Conservation (phyloP, 2,329 filamentous ascomycete genomes). For the Incumbomyces lentus region DNA sequence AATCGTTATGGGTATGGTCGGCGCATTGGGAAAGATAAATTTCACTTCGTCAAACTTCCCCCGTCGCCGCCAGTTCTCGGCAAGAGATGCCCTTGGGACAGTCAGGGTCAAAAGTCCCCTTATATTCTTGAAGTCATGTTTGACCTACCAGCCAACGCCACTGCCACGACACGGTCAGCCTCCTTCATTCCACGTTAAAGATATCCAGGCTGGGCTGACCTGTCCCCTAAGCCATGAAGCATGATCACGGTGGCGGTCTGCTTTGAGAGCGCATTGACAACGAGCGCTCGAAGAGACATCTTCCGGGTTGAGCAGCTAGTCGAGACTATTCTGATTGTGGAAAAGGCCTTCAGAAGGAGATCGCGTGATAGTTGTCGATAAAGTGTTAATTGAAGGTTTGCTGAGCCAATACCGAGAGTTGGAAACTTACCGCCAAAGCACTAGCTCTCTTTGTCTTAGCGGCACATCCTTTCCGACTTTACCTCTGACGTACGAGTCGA, state of each 20-base stretch:
- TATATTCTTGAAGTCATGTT: not conserved
- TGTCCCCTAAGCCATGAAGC: constrained; percentile 83
- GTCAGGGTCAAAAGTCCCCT: not conserved
- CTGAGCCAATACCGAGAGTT: too few relatives aligned
- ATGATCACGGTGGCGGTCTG: constrained; percentile 96
- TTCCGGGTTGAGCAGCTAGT: not conserved
- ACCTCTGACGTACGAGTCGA: too few relatives aligned
- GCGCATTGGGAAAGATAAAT: constrained; percentile 89
- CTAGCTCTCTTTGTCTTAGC: too few relatives aligned
- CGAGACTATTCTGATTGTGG: too few relatives aligned
- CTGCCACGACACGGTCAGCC: constrained; percentile 26
- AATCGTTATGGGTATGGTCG: constrained; percentile 72
- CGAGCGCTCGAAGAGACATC: constrained; percentile 39
- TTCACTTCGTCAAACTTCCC: constrained; percentile 78
- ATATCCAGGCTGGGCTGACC: constrained; percentile 44
- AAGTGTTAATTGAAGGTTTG: too few relatives aligned
- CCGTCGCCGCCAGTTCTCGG: constrained; percentile 75
- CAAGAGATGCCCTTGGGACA: constrained; percentile 54
- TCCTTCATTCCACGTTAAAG: not conserved
- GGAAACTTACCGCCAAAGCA: too few relatives aligned
- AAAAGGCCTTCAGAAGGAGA: too few relatives aligned
- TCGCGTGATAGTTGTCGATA: too few relatives aligned
- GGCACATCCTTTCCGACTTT: too few relatives aligned
- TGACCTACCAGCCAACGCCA: constrained; percentile 37
- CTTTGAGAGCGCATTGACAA: constrained; percentile 67